A percentile compares a stretch with the other conserved stretches of the same genome.
Evolutionary conservation across 108 stramenopile genomes (phyloP).

Genomic region (Bacterosira constricta): DNA sequence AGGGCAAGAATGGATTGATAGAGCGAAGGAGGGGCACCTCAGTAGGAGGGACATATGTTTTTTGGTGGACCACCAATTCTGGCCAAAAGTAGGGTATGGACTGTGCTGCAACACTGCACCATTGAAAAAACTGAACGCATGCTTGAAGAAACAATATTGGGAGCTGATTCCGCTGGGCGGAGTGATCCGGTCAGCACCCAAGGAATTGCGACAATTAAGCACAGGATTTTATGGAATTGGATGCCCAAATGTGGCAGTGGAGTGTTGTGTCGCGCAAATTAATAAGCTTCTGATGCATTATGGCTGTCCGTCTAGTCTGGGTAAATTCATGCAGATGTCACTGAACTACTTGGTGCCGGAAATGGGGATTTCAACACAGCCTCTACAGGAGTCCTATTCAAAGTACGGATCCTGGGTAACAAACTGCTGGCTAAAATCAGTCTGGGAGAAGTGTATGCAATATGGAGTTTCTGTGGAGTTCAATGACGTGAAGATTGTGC

Average conservation of each 20-base stretch:
- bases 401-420: not conserved
- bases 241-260: not conserved
- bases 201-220: not conserved
- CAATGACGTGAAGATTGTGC: not conserved
- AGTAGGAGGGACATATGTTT: conserved; percentile 1
- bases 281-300: conserved; percentile 13
- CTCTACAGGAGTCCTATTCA: not conserved
- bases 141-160: conserved; percentile 2
- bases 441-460: not conserved
- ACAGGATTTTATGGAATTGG: conserved; percentile 6
- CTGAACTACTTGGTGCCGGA: conserved; percentile 2
- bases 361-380: not conserved
- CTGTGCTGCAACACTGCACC: not conserved
- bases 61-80: conserved; percentile 3
- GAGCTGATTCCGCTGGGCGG: not conserved
- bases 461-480: not conserved
- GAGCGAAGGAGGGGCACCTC: not conserved
- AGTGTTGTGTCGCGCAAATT: not conserved
- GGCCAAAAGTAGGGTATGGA: conserved; percentile 19
- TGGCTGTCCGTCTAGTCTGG: not conserved
- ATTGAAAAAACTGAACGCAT: not conserved
- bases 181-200: not conserved
- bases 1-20: conserved; percentile 8
- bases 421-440: not conserved
- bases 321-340: not conserved